phyloP scores from a whole-genome alignment of 495 filamentous ascomycete species.

The Sordaria brevicollis region DNA sequence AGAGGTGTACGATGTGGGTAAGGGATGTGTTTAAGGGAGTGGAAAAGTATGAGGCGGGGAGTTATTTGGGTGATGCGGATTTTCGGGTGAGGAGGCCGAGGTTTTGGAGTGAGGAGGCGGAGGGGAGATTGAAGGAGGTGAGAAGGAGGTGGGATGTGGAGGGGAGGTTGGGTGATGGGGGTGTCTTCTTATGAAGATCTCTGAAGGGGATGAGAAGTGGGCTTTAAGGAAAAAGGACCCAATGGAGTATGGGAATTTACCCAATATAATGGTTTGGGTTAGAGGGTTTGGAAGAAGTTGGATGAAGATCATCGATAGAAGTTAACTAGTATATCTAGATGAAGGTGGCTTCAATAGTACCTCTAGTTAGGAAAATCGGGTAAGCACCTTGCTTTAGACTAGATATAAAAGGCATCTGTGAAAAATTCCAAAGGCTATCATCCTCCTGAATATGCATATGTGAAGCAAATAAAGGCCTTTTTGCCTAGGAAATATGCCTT shows the following conservation, averaged over 20 bases:
- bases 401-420: background rate
- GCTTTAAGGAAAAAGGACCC: background rate
- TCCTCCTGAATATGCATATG: background rate
- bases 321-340: too few relatives aligned
- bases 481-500: background rate
- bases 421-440: background rate
- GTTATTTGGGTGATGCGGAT: conserved; percentile 44
- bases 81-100: conserved; percentile 33
- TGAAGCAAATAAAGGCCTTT: background rate
- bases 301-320: too few relatives aligned
- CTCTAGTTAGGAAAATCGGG: too few relatives aligned
- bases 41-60: conserved; percentile 28
- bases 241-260: too few relatives aligned
- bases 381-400: too few relatives aligned
- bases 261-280: too few relatives aligned
- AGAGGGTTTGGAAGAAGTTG: too few relatives aligned
- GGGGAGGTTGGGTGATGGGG: conserved; percentile 30
- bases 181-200: conserved; percentile 29
- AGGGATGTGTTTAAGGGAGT: conserved; percentile 27
- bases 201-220: background rate
- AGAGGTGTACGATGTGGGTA: conserved; percentile 30
- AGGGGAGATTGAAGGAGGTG: conserved; percentile 23
- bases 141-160: conserved; percentile 36
- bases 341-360: too few relatives aligned
- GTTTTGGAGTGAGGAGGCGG: conserved; percentile 34